Base-by-base conservation (phyloP, 345 rosid species). In the Hibiscus syriacus region DNA sequence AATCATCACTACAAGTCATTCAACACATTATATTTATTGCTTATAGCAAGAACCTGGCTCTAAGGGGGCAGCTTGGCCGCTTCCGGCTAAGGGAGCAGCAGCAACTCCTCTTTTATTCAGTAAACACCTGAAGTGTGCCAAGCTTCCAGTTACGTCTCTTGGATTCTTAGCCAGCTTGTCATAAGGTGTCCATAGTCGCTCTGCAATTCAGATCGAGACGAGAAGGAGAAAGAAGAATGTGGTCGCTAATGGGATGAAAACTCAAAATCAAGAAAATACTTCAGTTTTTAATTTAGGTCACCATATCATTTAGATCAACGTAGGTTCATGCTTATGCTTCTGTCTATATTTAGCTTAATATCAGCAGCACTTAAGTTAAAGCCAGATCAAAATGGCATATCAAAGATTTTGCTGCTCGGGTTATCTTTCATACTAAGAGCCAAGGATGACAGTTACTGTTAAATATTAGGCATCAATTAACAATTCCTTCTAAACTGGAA, bases 41-140 rank as follows among this genome's bases (percentile, higher is more conserved):
- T 10, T 13, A 38, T 38, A 38, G 41, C 41, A 38, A 9, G 41
- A 38, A 38, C 41, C 41, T 38, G 41, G 41, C 8, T 38, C 3
- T 2, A 38, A 10, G 13, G 41, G 41, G 13, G 41, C 41, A 38
- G 41, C 41, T 2, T 13, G 41, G 13, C 41, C 41, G 41, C 12
- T 38, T 38, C 41, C 41, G 2, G 41, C 41, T 38, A 38, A 38
- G 12, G 41, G 41, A 38, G 41, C 41, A 9, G 41, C 41, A 38
- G 41, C 41, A 38, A 38, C 41, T 38, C 41, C 41, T 38, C 95
- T 78, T 79, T 80, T 78, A 82, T 86, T 83, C 70, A 88, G 61
- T 70, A 88, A 73, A 61, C 95, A 88, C 76, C 95, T 81, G 76
- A 88, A 88, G 63, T 83, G 78, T 69, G 88, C 78, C 69, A 86